Base-by-base conservation (phyloP, 108 stramenopile genomes). In the Aurantiochytrium sp. region DNA sequence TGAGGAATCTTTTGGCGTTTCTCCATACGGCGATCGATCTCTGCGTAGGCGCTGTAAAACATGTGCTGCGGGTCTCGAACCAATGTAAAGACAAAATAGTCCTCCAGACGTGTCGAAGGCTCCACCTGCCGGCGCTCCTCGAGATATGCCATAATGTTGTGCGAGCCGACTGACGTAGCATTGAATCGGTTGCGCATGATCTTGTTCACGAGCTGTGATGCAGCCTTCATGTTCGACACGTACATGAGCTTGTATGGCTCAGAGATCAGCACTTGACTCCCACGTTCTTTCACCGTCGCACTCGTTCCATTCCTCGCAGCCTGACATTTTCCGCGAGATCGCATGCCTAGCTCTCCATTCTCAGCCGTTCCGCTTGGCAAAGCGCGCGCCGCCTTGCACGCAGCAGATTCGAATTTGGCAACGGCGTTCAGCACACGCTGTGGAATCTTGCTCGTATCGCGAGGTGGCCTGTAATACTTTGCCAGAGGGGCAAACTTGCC, bases 141-240 rank as follows among this genome's bases (percentile, higher is more conserved):
- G 51, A 83, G 44, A 53, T 53, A 83, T 0, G 6, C 16, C 12
- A 19, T 53, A 2, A 83, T 47, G 19, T 53, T 47, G 28, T 83
- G 76, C n/a, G 49, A 53, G 12, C 76, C 76, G 49, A 83, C 28
- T 47, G 76, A 6, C 43, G 28, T 83, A 12, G 76, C 76, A 6
- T 83, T 83, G 49, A 83, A 83, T 12, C 76, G 45, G 12, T 47
- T 2, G 49, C 51, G 76, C 76, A 83, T 83, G 28, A 83, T 53
- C 23, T 53, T 47, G 25, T 47, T 53, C 16, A 83, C 6, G n/a
- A 53, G 19, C 51, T 53, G 51, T 12, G 76, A 83, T 6, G 76
- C 76, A 6, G 49, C 76, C 28, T 83, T 83, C 76, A 83, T 83
- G 76, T 83, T 83, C 49, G 76, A 53, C 49, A 83, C 76, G 28